phyloP scores from a whole-genome alignment of 2,329 filamentous ascomycete genomes.

The Emergomyces orientalis region DNA sequence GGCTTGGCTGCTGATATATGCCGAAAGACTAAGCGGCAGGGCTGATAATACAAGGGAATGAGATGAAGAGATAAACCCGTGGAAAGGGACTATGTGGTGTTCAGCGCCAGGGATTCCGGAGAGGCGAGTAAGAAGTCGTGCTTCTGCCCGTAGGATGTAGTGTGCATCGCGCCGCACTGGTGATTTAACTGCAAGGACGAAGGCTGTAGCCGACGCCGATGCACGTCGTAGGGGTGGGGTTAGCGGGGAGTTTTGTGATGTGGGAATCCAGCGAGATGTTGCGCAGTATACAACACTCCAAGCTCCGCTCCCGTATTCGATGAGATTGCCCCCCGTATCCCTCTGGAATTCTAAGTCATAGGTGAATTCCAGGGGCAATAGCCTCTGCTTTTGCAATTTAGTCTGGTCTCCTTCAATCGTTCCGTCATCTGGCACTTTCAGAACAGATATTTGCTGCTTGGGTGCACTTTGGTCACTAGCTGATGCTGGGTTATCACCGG shows the following conservation, averaged over 20 bases:
- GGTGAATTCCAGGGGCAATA: constrained; percentile 23
- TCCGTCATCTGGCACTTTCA: neutral
- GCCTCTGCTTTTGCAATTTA: neutral
- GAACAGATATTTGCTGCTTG: neutral
- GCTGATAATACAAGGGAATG: constrained; percentile 38
- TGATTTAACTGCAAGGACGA: constrained; percentile 38
- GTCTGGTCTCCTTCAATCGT: constrained; percentile 1
- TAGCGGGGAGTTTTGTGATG: constrained; percentile 22
- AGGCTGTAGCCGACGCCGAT: constrained; percentile 8
- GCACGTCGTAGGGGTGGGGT: constrained; percentile 25
- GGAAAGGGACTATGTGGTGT: constrained; percentile 36
- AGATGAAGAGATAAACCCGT: constrained; percentile 33
- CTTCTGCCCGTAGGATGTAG: constrained; percentile 35
- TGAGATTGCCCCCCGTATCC: constrained; percentile 21
- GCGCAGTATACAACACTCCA: constrained; percentile 43
- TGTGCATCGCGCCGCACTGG: constrained; percentile 34
- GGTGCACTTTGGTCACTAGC: constrained; percentile 9
- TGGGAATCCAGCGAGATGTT: constrained; percentile 19
- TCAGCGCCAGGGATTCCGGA: constrained; percentile 26
- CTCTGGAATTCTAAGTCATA: constrained; percentile 27
- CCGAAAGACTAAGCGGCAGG: constrained; percentile 35
- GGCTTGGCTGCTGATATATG: constrained; percentile 32
- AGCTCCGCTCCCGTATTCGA: constrained; percentile 38
- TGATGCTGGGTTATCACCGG: constrained; percentile 14
- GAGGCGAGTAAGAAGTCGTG: constrained; percentile 34